Evolutionary conservation across 1,284 basidiomycete genomes (phyloP).

Genomic region (Ganoderma resinaceum): DNA sequence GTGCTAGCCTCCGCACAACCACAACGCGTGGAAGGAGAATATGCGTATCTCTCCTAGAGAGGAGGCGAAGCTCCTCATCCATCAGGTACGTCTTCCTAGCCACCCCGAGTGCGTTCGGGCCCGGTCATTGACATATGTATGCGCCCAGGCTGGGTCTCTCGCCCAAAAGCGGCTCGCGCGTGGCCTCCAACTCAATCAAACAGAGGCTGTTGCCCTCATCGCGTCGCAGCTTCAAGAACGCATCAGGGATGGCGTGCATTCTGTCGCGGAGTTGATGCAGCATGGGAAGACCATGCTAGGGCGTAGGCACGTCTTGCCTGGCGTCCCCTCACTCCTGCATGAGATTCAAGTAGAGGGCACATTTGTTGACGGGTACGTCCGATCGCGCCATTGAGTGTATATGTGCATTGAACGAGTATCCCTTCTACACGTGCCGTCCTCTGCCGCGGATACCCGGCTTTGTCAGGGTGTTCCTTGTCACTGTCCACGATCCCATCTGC

Average conservation of each 20-base stretch:
- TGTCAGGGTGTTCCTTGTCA: slow-evolving; percentile 91
- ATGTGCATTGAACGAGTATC: background rate
- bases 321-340: slow-evolving; percentile 71
- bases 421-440: background rate
- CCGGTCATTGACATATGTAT: slow-evolving; percentile 3
- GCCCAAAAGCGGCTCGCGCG: slow-evolving; percentile 96
- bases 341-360: slow-evolving; percentile 95
- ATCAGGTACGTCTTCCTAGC: slow-evolving; percentile 40
- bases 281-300: slow-evolving; percentile 91
- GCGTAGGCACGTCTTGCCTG: slow-evolving; percentile 87
- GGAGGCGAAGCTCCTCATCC: slow-evolving; percentile 47
- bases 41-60: slow-evolving; percentile 49
- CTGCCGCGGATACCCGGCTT: slow-evolving; percentile 15
- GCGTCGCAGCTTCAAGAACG: slow-evolving; percentile 92
- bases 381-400: slow-evolving; percentile 6
- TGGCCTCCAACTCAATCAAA: slow-evolving; percentile 85
- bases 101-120: background rate
- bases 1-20: background rate
- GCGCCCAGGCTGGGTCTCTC: slow-evolving; percentile 74
- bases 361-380: slow-evolving; percentile 79
- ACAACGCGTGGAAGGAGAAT: slow-evolving; percentile 1
- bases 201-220: slow-evolving; percentile 92
- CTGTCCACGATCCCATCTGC: slow-evolving; percentile 93
- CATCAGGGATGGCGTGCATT: slow-evolving; percentile 93
- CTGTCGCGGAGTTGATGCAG: slow-evolving; percentile 92